Base-by-base conservation (phyloP, 805 yeast species). In the Metschnikowia amazonensis region DNA sequence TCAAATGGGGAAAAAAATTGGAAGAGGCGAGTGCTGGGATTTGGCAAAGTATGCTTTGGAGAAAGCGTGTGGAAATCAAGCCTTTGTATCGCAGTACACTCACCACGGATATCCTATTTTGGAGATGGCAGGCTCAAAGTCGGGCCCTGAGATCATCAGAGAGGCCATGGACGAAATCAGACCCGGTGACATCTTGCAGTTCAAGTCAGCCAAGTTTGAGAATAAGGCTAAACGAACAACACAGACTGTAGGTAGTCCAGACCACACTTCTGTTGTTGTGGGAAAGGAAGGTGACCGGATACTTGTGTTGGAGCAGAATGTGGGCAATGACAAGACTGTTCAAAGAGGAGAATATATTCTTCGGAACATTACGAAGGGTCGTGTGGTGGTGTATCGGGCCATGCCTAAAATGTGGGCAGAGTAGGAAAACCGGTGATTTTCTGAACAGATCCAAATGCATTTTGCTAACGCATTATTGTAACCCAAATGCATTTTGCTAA, bases 21-120 rank as follows among this genome's bases (percentile, higher is more conserved):
- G 81, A 2, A 59, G 70, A 32, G 84, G 84, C 5, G 83, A 79
- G 52, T 79, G 84, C 52, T 79, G 83, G 83, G 80, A 80, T 28
- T 67, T 79, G 46, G 84, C 82, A 0, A 74, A 68, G 43, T 77
- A 76, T 40, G 81, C 83, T 0, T 61, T 79, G 34, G 58, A 64
- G 40, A 73, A 75, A 47, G 79, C 80, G 0, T 78, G 83, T 56
- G 83, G 83, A 0, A 75, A 70, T 24, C 79, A 77, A 55, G 82
- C 84, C 0, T 77, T 79, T 59, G 74, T 77, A 2, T 73, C 79
- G 13, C 62, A 68, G 13, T 76, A 76, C 14, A 54, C 59, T 11
- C 66, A 60, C 18, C 83, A 79, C 52, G 84, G 84, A 1, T 70
- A 43, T 41, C 74, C 74, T 1, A 63, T 70, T 29, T 54, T 69